Evolutionary conservation across 2,329 filamentous ascomycete genomes (phyloP), one percentile per base, ranked within the genome.

Genomic region (Thelonectria discophora): DNA sequence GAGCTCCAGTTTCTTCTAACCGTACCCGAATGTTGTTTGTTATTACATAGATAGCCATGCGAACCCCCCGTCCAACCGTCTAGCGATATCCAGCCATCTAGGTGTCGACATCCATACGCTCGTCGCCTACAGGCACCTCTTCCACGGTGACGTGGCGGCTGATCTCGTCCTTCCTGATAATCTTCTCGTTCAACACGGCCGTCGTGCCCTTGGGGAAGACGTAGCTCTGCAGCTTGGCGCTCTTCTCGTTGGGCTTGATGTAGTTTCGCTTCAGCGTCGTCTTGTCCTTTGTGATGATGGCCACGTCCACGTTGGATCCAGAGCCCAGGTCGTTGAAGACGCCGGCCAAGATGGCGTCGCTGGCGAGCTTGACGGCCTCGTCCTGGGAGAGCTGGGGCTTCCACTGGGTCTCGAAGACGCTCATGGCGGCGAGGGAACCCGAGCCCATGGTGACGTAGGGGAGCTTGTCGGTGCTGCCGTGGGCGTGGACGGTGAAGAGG

Each of bases 381-480:
- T 96, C 91, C 70, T 87, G 84, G 66, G 86, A 90, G 76, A 97
- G 78, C 63, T 88, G 81, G 8, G 88, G 82, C 85, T 94, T 92
- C 96, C 96, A 99, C 80, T 90, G 89, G 51, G 94, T 96, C 84
- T 99, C 95, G 75, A 99, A 99, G 53, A 99, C 91, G 32, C 92
- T 92, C 95, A 99, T 99, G 76, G 95, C 95, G 27, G 95, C 95
- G 69, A 99, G 84, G 49, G 93, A 97, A 67, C 95, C 95, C 21
- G 92, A 97, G 56, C 95, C 95, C 95, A 99, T 99, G 68, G 96
- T 99, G 69, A 99, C 96, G 79, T 99, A 99, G 52, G 95, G 95
- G 50, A 99, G 89, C 84, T 98, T 99, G 83, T 99, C 95, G 64
- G 95, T 99, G 74, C 91, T 95, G 69, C 96, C 95, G 84, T 99